These are phyloP conservation scores for Aspergillus niger DNA, from an alignment of 2,329 filamentous ascomycete genomes.

Conservation along the genomic window DNA sequence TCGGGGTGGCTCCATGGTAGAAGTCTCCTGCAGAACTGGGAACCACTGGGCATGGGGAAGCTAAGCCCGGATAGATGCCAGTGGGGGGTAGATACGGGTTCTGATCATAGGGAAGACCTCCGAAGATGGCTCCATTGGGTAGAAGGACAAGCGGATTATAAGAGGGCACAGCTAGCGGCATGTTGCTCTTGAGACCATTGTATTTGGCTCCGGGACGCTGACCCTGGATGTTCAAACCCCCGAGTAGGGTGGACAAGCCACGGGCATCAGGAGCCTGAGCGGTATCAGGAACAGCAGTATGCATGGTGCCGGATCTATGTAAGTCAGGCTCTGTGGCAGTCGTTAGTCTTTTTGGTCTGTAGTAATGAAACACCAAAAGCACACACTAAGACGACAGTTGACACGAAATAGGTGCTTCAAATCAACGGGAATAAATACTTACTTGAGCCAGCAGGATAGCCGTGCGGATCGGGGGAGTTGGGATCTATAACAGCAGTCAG, in stretches of 20 bases:
- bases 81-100: constrained; percentile 39
- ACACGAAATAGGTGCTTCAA: background rate
- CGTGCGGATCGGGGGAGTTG: background rate
- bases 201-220: constrained; percentile 32
- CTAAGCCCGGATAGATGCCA: constrained; percentile 41
- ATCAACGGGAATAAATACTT: background rate
- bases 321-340: background rate
- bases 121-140: constrained; percentile 37
- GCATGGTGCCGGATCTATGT: background rate
- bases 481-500: background rate
- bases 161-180: constrained; percentile 28
- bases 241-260: constrained; percentile 28
- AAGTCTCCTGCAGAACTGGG: constrained; percentile 53
- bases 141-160: constrained; percentile 34
- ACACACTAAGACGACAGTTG: background rate
- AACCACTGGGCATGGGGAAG: constrained; percentile 34
- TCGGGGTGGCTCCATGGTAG: constrained; percentile 56
- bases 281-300: constrained; percentile 4
- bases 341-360: background rate
- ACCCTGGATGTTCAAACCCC: constrained; percentile 31
- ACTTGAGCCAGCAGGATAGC: background rate
- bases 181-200: constrained; percentile 28
- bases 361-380: background rate
- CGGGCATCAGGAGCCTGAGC: constrained; percentile 2
- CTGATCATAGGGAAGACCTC: constrained; percentile 31